Base-by-base conservation (phyloP, 257 asterid species). In the Ocimum tenuiflorum region DNA sequence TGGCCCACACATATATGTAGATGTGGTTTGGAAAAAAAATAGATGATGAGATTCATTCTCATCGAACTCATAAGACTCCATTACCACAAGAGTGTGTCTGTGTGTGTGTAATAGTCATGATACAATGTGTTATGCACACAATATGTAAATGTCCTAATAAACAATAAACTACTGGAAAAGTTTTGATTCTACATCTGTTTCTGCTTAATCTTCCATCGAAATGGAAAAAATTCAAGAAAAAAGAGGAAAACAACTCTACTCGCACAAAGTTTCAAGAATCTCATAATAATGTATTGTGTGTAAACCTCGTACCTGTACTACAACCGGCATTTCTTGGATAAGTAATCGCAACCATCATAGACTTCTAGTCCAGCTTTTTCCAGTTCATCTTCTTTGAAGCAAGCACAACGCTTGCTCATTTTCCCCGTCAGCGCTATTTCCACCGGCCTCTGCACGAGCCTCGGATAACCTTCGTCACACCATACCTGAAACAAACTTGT, bases 381-480 rank as follows among this genome's bases (percentile, higher is more conserved):
- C 14, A 92, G 88, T 66, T 89, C 89, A 12, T 82, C 91, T 72
- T 87, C 89, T 65, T 83, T 83, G 72, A 77, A 82, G 78, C 97
- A 89, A 58, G 83, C 95, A 54, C 97, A 91, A 0, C 96, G 85
- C 73, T 87, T 89, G 81, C 97, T 87, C 86, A 87, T 84, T 76
- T 85, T 91, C 59, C 96, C 97, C 0, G 94, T 85, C 70, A 91
- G n/a, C 4, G 95, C 98, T 78, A 89, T 85, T 67, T 89, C 97
- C 12, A 64, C 18, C 5, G 97, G 97, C 60, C 95, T 85, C 77
- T 87, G 88, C 38, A 91, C 97, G 54, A 91, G 71, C 74, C 98
- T 84, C 6, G 98, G 98, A 69, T 85, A 89, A 10, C 98, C 98
- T 60, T 89, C 88, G 11, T 91, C 96, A 46, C 98, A 91, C 97